Base-by-base conservation (phyloP, 495 filamentous ascomycete genomes). In the Polyplosphaeria fusca region DNA sequence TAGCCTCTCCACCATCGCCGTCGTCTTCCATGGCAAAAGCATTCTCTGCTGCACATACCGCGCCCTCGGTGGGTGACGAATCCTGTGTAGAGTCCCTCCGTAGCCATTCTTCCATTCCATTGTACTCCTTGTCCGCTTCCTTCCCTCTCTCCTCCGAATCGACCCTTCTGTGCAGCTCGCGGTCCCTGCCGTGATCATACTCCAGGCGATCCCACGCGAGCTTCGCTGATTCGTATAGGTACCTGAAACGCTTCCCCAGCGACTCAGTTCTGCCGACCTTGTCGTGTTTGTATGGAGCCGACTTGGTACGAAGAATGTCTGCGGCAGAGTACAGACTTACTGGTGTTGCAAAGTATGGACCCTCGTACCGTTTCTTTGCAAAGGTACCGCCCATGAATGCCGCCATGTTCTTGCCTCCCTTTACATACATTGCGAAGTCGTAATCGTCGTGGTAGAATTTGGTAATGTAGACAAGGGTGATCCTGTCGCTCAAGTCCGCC, bases 321-420 rank as follows among this genome's bases (percentile, higher is more conserved):
- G 13, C 0, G 5, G 18, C 20, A 13, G 3, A 44, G 4, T 26
- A 19, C 1, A 46, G 30, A 14, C 7, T 23, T 24, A 35, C 4
- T 45, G 52, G 52, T 2, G 40, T 55, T 14, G 52, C 52, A 18
- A 55, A 55, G 41, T 14, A 45, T 7, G 42, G 26, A 1, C 28
- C 20, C 14, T 32, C 40, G 52, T 55, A 55, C 1, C 40, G 30
- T 35, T 14, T 7, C 7, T 14, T 14, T 35, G 14, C 14, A 35
- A 45, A 55, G 4, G 26, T 37, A 14, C 40, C 52, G 4, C 18
- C 16, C 3, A 32, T 25, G 16, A 55, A 46, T 22, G 45, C 25
- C 1, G 27, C 25, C n/a, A 45, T 47, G 25, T 55, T 55, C 14
- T 27, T 32, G 9, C 11, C 2, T 14, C 52, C 42, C 26, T 35